A percentile compares a stretch with the other conserved stretches of the same genome.
These are phyloP conservation scores for Xylariaceae sp. DNA, from an alignment of 2,329 filamentous ascomycete genomes.

Conservation along the genomic window DNA sequence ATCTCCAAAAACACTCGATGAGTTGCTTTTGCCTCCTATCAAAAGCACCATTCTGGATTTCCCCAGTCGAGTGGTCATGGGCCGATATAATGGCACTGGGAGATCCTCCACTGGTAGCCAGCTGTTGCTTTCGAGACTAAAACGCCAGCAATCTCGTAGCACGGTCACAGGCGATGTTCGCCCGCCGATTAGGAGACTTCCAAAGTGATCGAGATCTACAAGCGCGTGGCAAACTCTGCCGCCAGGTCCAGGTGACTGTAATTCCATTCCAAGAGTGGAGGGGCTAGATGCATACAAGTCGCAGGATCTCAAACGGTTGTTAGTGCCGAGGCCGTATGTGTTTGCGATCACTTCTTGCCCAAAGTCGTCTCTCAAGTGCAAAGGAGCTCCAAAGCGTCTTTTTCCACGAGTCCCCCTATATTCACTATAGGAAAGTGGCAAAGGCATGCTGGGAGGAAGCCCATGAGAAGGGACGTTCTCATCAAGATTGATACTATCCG, in stretches of 20 bases:
- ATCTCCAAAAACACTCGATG: conserved; percentile 44
- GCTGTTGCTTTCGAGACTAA: conserved; percentile 45
- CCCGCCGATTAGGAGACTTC: conserved; percentile 69
- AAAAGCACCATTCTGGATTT: conserved; percentile 52
- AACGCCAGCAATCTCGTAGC: conserved; percentile 72
- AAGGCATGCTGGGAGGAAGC: conserved; percentile 33
- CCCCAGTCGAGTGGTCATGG: conserved; percentile 56
- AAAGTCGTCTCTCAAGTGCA: conserved; percentile 38
- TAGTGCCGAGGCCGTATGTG: conserved; percentile 42
- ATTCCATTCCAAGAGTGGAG: conserved; percentile 25
- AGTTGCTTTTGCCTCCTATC: conserved; percentile 57
- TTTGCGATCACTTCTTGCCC: conserved; percentile 44
- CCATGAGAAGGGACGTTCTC: conserved; percentile 26
- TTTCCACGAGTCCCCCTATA: conserved; percentile 42
- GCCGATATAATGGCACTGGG: conserved; percentile 70
- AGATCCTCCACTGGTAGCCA: conserved; percentile 67
- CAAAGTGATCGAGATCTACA: conserved; percentile 56
- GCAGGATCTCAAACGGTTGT: conserved; percentile 44
- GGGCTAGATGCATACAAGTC: conserved; percentile 43
- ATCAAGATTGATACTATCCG: conserved; percentile 5
- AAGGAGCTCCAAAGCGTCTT: conserved; percentile 58
- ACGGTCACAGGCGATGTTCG: conserved; percentile 69
- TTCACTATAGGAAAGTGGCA: too few species aligned
- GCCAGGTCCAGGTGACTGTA: conserved; percentile 33
- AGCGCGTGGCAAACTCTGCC: conserved; percentile 71